Evolutionary conservation across 129 eudicot species (phyloP).

Genomic region (Pittosporum tobira): DNA sequence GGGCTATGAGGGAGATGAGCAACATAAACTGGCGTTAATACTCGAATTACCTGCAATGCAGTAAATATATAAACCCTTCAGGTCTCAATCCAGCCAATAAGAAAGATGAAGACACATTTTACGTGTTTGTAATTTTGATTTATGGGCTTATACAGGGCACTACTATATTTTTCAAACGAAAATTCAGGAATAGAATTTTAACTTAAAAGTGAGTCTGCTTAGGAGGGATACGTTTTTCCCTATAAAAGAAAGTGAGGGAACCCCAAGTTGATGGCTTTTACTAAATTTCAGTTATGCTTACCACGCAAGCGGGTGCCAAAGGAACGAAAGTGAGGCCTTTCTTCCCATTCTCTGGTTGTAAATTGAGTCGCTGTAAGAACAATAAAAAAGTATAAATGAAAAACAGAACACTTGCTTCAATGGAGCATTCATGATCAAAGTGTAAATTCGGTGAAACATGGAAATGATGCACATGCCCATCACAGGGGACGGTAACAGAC

Average conservation of each 20-base stretch:
- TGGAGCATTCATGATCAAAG: not conserved
- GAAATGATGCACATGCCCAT: not conserved
- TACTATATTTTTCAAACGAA: too few relatives aligned
- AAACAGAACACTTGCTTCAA: too few relatives aligned
- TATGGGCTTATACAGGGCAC: not conserved
- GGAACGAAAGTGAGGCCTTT: slow-evolving; percentile 79
- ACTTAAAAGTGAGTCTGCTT: not conserved
- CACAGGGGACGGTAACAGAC: too few relatives aligned
- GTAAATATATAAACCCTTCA: not conserved
- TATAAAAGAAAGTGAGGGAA: too few relatives aligned
- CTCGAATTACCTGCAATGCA: slow-evolving; percentile 63
- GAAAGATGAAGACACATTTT: not conserved
- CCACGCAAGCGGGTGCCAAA: slow-evolving; percentile 95
- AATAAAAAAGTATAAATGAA: not conserved
- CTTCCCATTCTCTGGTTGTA: slow-evolving; percentile 60
- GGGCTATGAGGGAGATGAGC: slow-evolving; percentile 79
- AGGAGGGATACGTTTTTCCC: not conserved
- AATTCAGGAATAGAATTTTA: too few relatives aligned
- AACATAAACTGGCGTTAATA: slow-evolving; percentile 70
- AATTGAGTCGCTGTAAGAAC: slow-evolving; percentile 53
- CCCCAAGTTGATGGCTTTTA: not conserved
- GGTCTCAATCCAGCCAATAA: not conserved
- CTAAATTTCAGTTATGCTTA: slow-evolving; percentile 22
- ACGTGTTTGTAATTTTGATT: not conserved
- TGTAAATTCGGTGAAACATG: not conserved